Evolutionary conservation across 345 rosid species (phyloP), one percentile per base, ranked within the genome.

Genomic region (Geranium brycei): DNA sequence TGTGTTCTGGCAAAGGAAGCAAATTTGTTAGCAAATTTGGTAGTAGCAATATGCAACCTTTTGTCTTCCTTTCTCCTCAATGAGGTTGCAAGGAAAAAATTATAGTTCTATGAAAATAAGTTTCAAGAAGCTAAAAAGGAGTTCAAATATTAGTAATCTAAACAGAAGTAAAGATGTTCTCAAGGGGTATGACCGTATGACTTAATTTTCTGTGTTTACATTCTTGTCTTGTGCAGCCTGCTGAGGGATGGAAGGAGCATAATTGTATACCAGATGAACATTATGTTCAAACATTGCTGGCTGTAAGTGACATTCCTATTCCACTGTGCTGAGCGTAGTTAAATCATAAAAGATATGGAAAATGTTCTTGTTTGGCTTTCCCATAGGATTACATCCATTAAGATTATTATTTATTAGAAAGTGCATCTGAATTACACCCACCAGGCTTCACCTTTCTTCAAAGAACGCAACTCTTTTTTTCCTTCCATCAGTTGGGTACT

Each of bases 231-330:
- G 68, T 78, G 78, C 85, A 93, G 97, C 91, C 92, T 58, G 76
- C 73, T 64, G 93, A 93, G 78, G 76, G 83, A 62, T 72, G 87
- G 51, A 85, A 78, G 72, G 97, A 93, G 81, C 97, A 88, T 78
- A 88, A 91, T 73, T 91, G 97, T 66, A 91, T 91, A 76, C 96
- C 97, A 7, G 97, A 88, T 82, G 97, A 91, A 76, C 97, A 91
- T 77, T 88, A 88, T 60, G 98, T 91, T 63, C 98, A 85, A 83
- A 91, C 98, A 61, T 75, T 88, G 71, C 71, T 91, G 64, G 85
- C 96, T 63, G 97, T 91, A 87, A 83, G 96, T 47, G 13, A 47
- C 53, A 8, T 47, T 2, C 15, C 53, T 8, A 47, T 13, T 47
- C 3, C 3, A 47, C 53, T 47, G 15, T 38, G 47, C 47, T 38